These are phyloP conservation scores for Hansenula sp. DNA, from an alignment of 1,139 yeast genomes.

Conservation along the genomic window DNA sequence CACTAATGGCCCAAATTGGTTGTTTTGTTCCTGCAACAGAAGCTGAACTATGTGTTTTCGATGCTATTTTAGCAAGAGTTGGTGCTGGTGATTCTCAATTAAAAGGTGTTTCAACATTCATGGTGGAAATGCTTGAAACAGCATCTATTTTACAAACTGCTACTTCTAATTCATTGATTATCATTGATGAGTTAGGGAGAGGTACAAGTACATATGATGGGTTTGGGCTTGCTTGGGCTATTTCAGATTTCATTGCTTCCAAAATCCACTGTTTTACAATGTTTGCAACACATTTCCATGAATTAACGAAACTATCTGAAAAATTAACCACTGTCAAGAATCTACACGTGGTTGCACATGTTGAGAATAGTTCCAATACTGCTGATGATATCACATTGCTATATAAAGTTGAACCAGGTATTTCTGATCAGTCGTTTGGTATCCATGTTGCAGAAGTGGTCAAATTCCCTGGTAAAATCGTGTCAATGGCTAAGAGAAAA, in stretches of 20 bases:
- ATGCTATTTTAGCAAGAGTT: conserved; percentile 92
- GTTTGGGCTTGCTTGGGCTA: conserved; percentile 96
- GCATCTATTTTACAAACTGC: conserved; percentile 89
- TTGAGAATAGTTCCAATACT: conserved; percentile 37
- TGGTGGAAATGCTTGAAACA: conserved; percentile 98
- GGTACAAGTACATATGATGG: conserved; percentile 98
- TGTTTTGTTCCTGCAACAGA: conserved; percentile 78
- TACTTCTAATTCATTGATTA: conserved; percentile 75
- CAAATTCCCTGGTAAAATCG: conserved; percentile 82
- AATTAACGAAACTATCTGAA: conserved; percentile 74
- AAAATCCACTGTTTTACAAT: conserved; percentile 73
- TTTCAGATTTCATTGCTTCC: conserved; percentile 77
- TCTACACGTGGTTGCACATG: conserved; percentile 91
- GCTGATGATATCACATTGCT: conserved; percentile 76
- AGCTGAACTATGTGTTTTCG: conserved; percentile 80
- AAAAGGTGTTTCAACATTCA: conserved; percentile 93
- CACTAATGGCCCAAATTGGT: conserved; percentile 89
- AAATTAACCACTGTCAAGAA: conserved; percentile 64
- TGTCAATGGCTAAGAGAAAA: conserved; percentile 92
- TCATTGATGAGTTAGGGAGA: conserved; percentile 93
- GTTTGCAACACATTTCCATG: conserved; percentile 98
- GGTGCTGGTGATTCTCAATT: conserved; percentile 98
- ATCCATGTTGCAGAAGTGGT: conserved; percentile 97
- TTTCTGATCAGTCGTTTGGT: conserved; percentile 93
- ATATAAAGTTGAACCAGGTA: conserved; percentile 89